phyloP scores from a whole-genome alignment of 1,284 basidiomycete species.

The Sporisorium graminicola region DNA sequence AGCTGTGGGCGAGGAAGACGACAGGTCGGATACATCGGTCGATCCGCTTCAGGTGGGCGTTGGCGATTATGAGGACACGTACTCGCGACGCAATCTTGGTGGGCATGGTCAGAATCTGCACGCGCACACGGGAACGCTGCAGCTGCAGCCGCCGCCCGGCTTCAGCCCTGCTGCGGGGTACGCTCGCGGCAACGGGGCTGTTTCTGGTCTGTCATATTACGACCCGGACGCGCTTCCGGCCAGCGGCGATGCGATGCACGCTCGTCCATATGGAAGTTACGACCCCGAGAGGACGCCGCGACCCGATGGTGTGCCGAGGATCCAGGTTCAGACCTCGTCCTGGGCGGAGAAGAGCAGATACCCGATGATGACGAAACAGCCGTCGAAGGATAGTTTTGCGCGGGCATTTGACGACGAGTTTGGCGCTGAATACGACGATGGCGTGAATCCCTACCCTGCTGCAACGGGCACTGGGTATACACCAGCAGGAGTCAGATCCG shows the following conservation, averaged over 20 bases:
- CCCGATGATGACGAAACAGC: slow-evolving; percentile 23
- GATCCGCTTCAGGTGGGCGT: slow-evolving; percentile 40
- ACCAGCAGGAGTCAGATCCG: slow-evolving; percentile 28
- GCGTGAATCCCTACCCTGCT: slow-evolving; percentile 22
- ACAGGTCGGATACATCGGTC: slow-evolving; percentile 51
- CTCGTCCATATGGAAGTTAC: slow-evolving; percentile 5
- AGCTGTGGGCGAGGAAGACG: slow-evolving; percentile 47
- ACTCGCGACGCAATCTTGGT: slow-evolving; percentile 18
- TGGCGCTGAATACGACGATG: slow-evolving; percentile 24
- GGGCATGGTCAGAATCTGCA: slow-evolving; percentile 16
- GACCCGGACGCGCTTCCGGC: slow-evolving; percentile 46
- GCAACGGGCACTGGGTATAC: slow-evolving; percentile 31
- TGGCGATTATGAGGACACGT: slow-evolving; percentile 44
- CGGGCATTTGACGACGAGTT: slow-evolving; percentile 54
- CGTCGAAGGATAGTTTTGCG: slow-evolving; percentile 47
- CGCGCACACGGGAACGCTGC: slow-evolving; percentile 14
- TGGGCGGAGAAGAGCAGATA: slow-evolving; percentile 1
- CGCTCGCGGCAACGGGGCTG: slow-evolving; percentile 42
- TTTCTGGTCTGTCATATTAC: slow-evolving; percentile 50
- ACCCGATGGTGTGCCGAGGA: slow-evolving; percentile 23
- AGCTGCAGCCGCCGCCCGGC: slow-evolving; percentile 7
- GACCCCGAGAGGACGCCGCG: slow-evolving; percentile 18
- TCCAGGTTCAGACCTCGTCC: slow-evolving; percentile 26
- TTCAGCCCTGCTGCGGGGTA: slow-evolving; percentile 15
- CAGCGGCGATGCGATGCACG: slow-evolving; percentile 9